Evolutionary conservation across 2,329 filamentous ascomycete species (phyloP), one percentile per base, ranked within the genome.

Genomic region (Ascochyta koolunga): DNA sequence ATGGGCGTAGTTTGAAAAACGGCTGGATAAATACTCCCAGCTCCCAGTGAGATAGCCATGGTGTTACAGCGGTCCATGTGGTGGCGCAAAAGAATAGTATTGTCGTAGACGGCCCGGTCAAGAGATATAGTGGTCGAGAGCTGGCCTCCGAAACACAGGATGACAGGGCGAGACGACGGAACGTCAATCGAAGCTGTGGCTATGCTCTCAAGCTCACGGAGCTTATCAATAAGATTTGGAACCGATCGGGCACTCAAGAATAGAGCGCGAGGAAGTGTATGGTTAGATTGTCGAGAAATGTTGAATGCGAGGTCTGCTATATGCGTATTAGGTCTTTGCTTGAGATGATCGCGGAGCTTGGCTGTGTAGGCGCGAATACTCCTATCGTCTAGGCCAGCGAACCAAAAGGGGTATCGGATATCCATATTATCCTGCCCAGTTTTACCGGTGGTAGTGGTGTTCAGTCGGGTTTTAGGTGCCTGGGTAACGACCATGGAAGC

Each of bases 111-210:
- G 1, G 48, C 21, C 10, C 27, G 27, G 15, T 29, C 27, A 29
- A 29, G 27, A 11, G 10, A 13, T 10, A 61, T 36, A 11, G 39
- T 50, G 3, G 36, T 54, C 2, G 46, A 51, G 1, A 53, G 27
- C 32, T 69, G 66, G 21, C 66, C 66, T 4, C 63, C 65, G 24
- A 69, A 67, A 22, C 45, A 52, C 0, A 69, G 31, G 15, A 67
- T 50, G 0, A 67, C 59, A n/a, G 61, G 58, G 4, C 25, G 32
- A 4, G 35, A 4, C n/a, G 35, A 15, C 2, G 37, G 19, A 9
- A 41, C 33, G n/a, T 19, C 38, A 7, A 27, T 22, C 1, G 19
- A 22, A 33, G 25, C 8, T 7, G 45, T 33, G 3, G 32, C 37
- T 24, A 9, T 7, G 5, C 24, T 42, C 7, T 29, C 29, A 11